Base-by-base conservation (phyloP, 805 yeast species). In the Pichia manshurica region DNA sequence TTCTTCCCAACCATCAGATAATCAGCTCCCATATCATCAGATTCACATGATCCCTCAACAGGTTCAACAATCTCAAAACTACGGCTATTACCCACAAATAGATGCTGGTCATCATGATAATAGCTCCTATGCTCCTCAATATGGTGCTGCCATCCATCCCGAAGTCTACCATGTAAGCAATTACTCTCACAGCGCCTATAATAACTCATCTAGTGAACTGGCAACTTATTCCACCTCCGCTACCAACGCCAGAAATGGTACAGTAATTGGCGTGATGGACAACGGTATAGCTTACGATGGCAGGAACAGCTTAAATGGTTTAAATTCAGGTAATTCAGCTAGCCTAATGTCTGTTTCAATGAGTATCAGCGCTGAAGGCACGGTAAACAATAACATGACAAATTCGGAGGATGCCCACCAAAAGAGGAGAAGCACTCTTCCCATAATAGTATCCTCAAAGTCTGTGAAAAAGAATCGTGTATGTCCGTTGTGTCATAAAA, bases 401-500 rank as follows among this genome's bases (percentile, higher is more conserved):
- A 10, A 17, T 20, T 9, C 35, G 22, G 39, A 42, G 4, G 39
- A 42, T 20, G 5, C 12, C 3, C 16, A 16, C n/a, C n/a, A 8
- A 40, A 49, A n/a, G 42, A 40, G 38, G 38, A 56, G 45, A 28
- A 34, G 39, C 21, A 41, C 45, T 5, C 45, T 12, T 38, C 34
- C 42, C 13, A 25, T 15, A 12, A 38, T 44, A 7, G 16, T 29
- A 16, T 17, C 39, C 9, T 21, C 45, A 17, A 10, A 15, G n/a
- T 12, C 33, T 0, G 13, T 17, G 8, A 44, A 29, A 8, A 40
- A 48, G 20, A 40, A 48, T 25, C 22, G 51, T n/a, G 32, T 39
- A 22, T 48, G 51, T 35, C 42, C 43, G 23, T 35, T 48, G 13
- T 48, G 51, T 39, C 39, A 47, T 52, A 29, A 87, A 62, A 80